These are phyloP conservation scores for Trichoderma virens DNA, from an alignment of 495 filamentous ascomycete species.

Conservation along the genomic window DNA sequence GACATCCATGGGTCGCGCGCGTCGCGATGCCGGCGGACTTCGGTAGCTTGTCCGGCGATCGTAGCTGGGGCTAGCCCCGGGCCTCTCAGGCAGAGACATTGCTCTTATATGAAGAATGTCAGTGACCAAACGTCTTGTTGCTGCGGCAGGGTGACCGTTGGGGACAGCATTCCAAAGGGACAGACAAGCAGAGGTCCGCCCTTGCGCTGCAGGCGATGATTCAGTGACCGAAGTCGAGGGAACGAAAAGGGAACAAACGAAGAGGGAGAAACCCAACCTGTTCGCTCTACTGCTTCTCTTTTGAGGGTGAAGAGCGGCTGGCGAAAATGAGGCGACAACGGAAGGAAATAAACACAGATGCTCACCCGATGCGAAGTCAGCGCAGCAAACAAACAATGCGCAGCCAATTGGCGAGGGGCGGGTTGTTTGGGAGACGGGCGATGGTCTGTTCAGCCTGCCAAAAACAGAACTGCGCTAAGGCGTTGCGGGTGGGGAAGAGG, in stretches of 20 bases:
- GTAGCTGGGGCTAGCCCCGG: constrained; percentile 51
- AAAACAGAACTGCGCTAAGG: constrained; percentile 3
- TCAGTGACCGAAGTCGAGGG: background rate
- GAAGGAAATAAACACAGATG: background rate
- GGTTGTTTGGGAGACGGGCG: constrained; percentile 8
- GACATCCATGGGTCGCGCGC: constrained; percentile 53
- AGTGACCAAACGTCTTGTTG: constrained; percentile 16
- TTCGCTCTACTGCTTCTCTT: background rate
- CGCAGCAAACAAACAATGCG: constrained; percentile 8
- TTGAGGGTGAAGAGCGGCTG: background rate
- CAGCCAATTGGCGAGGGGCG: constrained; percentile 7
- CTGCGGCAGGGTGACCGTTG: constrained; percentile 2
- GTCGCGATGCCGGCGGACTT: constrained; percentile 55
- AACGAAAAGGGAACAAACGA: background rate
- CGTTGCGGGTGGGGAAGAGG: background rate
- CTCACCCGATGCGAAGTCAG: background rate
- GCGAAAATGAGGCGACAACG: background rate
- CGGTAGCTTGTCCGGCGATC: constrained; percentile 54
- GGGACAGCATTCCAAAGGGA: constrained; percentile 10
- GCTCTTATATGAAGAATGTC: constrained; percentile 19
- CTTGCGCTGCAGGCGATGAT: background rate
- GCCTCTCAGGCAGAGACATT: constrained; percentile 65
- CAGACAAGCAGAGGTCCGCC: constrained; percentile 9
- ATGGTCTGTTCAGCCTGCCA: background rate
- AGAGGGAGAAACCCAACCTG: background rate